Evolutionary conservation across 2,329 filamentous ascomycete species (phyloP).

Genomic region (Lasiodiplodia theobromae): DNA sequence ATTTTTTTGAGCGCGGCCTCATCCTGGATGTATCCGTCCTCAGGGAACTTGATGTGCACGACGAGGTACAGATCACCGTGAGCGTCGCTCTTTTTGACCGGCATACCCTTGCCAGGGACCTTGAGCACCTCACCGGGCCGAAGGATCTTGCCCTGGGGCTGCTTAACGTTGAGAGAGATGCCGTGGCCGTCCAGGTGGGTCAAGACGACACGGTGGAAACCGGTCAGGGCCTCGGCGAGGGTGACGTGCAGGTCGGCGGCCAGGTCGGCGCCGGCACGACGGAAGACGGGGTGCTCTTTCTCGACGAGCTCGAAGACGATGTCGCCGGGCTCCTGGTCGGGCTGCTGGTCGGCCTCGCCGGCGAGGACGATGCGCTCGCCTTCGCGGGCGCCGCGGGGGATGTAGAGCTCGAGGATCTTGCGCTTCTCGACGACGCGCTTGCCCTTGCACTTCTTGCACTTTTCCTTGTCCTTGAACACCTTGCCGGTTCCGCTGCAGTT

Average conservation of each 20-base stretch:
- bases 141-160: constrained; percentile 75
- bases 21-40: constrained; percentile 78
- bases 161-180: constrained; percentile 79
- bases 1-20: constrained; percentile 75
- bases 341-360: constrained; percentile 92
- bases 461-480: constrained; percentile 93
- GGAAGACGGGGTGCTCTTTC: constrained; percentile 80
- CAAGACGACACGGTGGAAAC: constrained; percentile 88
- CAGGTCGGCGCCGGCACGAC: constrained; percentile 83
- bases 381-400: constrained; percentile 79
- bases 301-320: constrained; percentile 90
- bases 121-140: constrained; percentile 86
- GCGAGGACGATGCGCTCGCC: constrained; percentile 90
- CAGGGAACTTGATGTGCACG: constrained; percentile 87
- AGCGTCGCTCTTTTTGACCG: constrained; percentile 80
- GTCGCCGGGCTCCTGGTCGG: constrained; percentile 88
- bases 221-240: constrained; percentile 82
- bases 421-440: constrained; percentile 84
- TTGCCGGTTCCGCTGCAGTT: constrained; percentile 85
- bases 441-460: constrained; percentile 99
- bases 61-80: constrained; percentile 88
- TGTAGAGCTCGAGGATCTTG: constrained; percentile 96
- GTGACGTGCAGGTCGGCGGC: constrained; percentile 82
- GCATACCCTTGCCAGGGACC: constrained; percentile 92
- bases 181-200: constrained; percentile 94